Percentiles rank a stretch among this genome's conserved stretches.
Conservation (phyloP, 345 rosid species). For the Linum lewisii region DNA sequence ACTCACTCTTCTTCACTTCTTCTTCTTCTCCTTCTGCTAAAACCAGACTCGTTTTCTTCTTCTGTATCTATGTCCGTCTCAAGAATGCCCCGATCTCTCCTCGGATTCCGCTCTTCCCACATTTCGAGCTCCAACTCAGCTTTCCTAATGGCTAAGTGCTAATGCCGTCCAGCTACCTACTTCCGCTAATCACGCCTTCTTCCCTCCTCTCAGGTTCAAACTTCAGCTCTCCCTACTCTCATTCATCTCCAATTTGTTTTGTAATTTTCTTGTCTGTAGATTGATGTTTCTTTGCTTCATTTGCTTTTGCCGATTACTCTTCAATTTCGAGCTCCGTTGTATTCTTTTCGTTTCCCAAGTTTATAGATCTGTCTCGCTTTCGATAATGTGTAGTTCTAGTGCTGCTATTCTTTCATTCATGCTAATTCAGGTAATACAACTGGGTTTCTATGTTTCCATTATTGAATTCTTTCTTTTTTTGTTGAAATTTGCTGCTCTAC, state of each 20-base stretch:
- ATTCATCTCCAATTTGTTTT: no score
- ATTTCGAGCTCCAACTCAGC: not conserved
- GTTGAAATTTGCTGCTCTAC: not conserved
- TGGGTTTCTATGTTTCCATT: not conserved
- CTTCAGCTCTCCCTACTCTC: not conserved
- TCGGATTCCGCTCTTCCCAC: not conserved
- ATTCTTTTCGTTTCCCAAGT: not conserved
- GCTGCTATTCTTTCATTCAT: not conserved
- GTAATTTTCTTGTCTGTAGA: no score
- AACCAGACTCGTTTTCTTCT: not conserved
- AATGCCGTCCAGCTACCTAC: not conserved
- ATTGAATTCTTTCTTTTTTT: no score
- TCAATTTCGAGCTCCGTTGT: not conserved
- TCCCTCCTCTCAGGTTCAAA: not conserved
- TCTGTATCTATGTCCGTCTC: not conserved
- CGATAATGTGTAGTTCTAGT: not conserved
- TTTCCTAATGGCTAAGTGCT: not conserved
- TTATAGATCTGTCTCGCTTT: not conserved
- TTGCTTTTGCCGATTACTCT: not conserved
- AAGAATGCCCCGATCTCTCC: not conserved
- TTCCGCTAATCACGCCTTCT: not conserved
- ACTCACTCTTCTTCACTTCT: no score
- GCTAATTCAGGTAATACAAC: no score
- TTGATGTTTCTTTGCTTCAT: not conserved
- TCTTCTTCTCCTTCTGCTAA: no score